A percentile compares a stretch with the other conserved stretches of the same genome.
Conservation (phyloP, 257 asterid genomes). For the Salvia rosmarinus region DNA sequence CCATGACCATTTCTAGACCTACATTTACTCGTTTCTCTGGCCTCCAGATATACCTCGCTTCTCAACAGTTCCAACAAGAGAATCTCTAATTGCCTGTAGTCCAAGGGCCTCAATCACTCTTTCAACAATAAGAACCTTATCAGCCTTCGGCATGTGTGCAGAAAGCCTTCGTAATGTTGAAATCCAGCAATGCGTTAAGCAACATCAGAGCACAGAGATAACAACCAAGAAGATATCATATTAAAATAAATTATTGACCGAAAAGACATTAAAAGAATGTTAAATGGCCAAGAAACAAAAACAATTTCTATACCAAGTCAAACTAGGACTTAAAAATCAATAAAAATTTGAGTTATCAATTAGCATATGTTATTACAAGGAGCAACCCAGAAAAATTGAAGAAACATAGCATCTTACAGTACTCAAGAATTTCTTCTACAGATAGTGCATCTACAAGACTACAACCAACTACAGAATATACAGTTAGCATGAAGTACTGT, state of each 20-base stretch:
- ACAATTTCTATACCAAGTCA: not conserved
- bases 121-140: conserved; percentile 91
- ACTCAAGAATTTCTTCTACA: conserved; percentile 3
- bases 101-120: conserved; percentile 96
- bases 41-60: conserved; percentile 97
- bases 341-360: conserved; percentile 1
- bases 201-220: conserved; percentile 37
- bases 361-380: conserved; percentile 14
- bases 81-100: conserved; percentile 84
- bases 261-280: conserved; percentile 6
- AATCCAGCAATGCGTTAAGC: conserved; percentile 36
- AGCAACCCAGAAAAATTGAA: not conserved
- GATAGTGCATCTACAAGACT: conserved; percentile 10
- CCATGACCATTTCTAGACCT: conserved; percentile 95
- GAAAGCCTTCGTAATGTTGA: conserved; percentile 65
- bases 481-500: conserved; percentile 5
- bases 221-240: conserved; percentile 24
- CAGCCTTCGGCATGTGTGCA: conserved; percentile 79
- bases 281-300: conserved; percentile 15
- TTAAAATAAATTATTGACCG: conserved; percentile 11
- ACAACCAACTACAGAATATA: conserved; percentile 8
- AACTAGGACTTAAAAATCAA: conserved; percentile 12
- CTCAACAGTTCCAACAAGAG: conserved; percentile 92
- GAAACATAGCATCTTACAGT: conserved; percentile 19
- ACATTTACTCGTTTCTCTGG: conserved; percentile 94